Evolutionary conservation across 2,329 filamentous ascomycete species (phyloP), one percentile per base, ranked within the genome.

Genomic region (Thermomyces lanuginosus): DNA sequence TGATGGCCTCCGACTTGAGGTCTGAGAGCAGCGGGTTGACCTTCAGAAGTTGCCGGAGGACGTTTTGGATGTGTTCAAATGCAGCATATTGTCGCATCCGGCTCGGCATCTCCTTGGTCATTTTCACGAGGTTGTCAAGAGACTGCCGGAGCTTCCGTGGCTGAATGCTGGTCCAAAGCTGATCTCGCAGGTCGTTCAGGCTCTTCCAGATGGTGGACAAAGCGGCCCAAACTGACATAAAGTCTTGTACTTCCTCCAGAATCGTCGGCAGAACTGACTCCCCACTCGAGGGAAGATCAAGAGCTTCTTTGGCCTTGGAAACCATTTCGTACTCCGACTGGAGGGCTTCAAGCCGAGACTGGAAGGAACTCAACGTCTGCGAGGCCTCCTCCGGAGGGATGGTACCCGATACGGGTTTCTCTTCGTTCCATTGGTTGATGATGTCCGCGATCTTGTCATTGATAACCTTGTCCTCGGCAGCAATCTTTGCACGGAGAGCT

Each of bases 71-170:
- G 46, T 98, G 86, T 53, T 98, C 91, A 48, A 98, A 99, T n/a
- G 91, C 91, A 41, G 91, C 86, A 52, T 99, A 99, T 47, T 98
- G 91, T 34, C 91, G 76, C 86, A 98, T 95, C 33, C 89, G 76
- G 54, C 83, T 92, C 0, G 91, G 89, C 89, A 98, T 95, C 36
- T 95, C 86, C 58, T 92, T 95, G 18, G 84, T 95, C 69, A 92
- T 92, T 61, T 92, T 92, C 51, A 95, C 81, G 28, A 95, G 67
- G 24, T 77, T 76, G 45, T 98, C 86, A 26, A 99, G 75, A 35
- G 81, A 79, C 41, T 79, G 71, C 19, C 89, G 73, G 32, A 98
- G 72, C 57, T 95, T 98, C 36, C 89, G 72, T 6, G 91, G 86
- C 47, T 95, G 83, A 1, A 98, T 79, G 45, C 81, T 92, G 30